Conservation (phyloP, 2,329 filamentous ascomycete genomes). For the Whalleya microplaca region DNA sequence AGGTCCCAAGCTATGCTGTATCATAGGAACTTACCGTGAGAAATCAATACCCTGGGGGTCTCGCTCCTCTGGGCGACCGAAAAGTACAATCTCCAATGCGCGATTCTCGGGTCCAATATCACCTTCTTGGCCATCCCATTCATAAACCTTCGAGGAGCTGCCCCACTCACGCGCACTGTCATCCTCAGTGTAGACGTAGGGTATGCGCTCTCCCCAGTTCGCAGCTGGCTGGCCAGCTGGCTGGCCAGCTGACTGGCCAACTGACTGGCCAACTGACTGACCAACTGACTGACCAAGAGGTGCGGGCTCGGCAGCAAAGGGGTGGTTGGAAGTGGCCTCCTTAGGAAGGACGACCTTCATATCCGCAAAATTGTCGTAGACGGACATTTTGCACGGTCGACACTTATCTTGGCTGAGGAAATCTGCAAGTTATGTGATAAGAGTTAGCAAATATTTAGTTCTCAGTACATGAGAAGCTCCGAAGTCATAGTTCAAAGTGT, state of each 20-base stretch:
- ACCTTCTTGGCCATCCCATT: slow-evolving; percentile 84
- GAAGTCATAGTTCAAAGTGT: background rate
- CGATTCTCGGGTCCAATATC: slow-evolving; percentile 76
- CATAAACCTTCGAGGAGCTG: slow-evolving; percentile 68
- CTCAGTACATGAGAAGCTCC: background rate
- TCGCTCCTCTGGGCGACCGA: slow-evolving; percentile 60
- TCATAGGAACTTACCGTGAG: slow-evolving; percentile 43
- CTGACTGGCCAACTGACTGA: too few relatives aligned
- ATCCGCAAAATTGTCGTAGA: slow-evolving; percentile 25
- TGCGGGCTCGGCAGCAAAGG: too few relatives aligned
- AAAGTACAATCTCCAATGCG: slow-evolving; percentile 77
- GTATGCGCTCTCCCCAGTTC: slow-evolving; percentile 51
- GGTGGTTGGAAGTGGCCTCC: slow-evolving; percentile 5
- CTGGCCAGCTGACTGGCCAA: too few relatives aligned
- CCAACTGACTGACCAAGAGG: too few relatives aligned
- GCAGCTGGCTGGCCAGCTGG: slow-evolving; percentile 22
- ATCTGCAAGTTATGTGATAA: background rate
- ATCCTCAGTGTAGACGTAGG: slow-evolving; percentile 53
- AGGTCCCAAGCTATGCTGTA: background rate
- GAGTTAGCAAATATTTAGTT: background rate
- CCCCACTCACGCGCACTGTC: slow-evolving; percentile 47
- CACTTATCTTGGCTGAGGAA: background rate
- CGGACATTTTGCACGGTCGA: slow-evolving; percentile 30
- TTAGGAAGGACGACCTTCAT: slow-evolving; percentile 40
- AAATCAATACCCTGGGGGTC: slow-evolving; percentile 52